Evolutionary conservation across 1,139 yeast species (phyloP), one percentile per base, ranked within the genome.

Genomic region (Keqinozyma sinolaborantium): DNA sequence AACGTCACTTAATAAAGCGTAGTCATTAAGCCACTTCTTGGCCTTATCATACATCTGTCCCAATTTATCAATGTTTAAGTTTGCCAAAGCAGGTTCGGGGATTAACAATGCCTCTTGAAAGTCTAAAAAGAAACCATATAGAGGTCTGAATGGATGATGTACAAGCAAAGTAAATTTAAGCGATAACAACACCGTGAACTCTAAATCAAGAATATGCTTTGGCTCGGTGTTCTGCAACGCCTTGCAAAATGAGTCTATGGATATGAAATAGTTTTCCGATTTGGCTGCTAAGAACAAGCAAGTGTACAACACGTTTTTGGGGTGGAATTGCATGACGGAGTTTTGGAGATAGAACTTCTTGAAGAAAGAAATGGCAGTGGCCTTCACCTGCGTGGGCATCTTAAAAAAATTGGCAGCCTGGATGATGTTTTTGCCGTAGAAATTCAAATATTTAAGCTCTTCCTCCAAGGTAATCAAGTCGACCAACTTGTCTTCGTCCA

Each of bases 111-210:
- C 73, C 14, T 77, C 72, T 53, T 92, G 98, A 35, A 56, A 86
- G 55, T 92, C 98, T 27, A 92, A 71, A 55, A 83, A 90, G 51
- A 92, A 88, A 16, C 98, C 98, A 54, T 90, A 94, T 16, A 92
- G 60, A 0, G 97, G 88, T 39, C 84, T 70, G 56, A 78, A 81
- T 2, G 97, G 94, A 55, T 87, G 96, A 53, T 90, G 97, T 4
- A 85, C 94, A 43, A 83, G 56, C 32, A 92, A 63, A 0, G 95
- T 83, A 58, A 92, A 92, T 39, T 79, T 70, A 44, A 92, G 63
- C 12, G 87, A 73, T 55, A 79, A 87, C 32, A 90, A 61, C 2
- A 92, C 72, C 30, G 70, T 69, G 49, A 87, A 92, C 56, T 92
- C 98, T 35, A 86, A 66, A 39, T 81, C 82, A 33, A 90, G 60